phyloP scores from a whole-genome alignment of 371 early-diverging fungal species.

The Parasitella parasitica region DNA sequence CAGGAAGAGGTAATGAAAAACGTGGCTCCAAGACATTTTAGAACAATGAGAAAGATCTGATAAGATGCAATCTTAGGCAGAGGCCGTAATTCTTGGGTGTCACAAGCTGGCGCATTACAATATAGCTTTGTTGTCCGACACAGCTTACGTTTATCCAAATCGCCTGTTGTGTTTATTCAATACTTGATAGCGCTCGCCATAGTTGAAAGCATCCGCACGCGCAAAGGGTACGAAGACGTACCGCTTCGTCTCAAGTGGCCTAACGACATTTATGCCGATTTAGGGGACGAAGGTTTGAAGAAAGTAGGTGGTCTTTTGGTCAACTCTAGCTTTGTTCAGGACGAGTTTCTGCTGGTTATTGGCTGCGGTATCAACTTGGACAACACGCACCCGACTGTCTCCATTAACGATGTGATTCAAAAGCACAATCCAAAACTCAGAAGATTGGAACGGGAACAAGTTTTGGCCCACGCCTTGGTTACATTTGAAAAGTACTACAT shows the following conservation, averaged over 20 bases:
- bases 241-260: conserved; percentile 92
- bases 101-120: conserved; percentile 83
- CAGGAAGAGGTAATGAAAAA: conserved; percentile 67
- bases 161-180: conserved; percentile 83
- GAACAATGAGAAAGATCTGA: conserved; percentile 6
- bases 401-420: conserved; percentile 76
- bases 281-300: conserved; percentile 45
- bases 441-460: conserved; percentile 61
- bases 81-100: conserved; percentile 91
- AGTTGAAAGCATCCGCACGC: conserved; percentile 69
- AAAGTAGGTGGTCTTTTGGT: conserved; percentile 85
- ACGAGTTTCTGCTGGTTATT: conserved; percentile 73
- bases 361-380: conserved; percentile 81
- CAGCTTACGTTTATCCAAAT: conserved; percentile 43
- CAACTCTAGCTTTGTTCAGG: conserved; percentile 66
- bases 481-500: conserved; percentile 71
- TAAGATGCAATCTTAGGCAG: conserved; percentile 36
- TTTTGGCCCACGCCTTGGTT: conserved; percentile 70
- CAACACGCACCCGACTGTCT: conserved; percentile 80
- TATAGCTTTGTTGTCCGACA: conserved; percentile 78
- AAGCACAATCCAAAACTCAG: conserved; percentile 41
- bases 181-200: conserved; percentile 85
- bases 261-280: conserved; percentile 84
- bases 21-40: neutral
- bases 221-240: conserved; percentile 70